A percentile compares a stretch with the other conserved stretches of the same genome.
These are phyloP conservation scores for Gossypium schwendimanii DNA, from an alignment of 441 rosid species.

Conservation along the genomic window DNA sequence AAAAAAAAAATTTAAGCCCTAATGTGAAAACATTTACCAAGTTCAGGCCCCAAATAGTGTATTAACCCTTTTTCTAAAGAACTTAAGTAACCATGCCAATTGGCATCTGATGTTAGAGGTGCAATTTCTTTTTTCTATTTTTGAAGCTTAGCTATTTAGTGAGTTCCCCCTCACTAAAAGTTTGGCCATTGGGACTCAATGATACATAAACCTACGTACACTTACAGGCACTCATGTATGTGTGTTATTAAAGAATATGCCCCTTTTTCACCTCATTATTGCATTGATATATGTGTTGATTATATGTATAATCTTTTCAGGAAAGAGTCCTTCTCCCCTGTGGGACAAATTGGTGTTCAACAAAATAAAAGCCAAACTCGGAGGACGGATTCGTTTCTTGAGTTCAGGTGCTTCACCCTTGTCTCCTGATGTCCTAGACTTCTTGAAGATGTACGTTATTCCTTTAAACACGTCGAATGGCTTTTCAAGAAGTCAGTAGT, in stretches of 20 bases:
- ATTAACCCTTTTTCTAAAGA: background rate
- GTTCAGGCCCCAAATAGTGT: too few species aligned
- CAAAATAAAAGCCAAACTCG: conserved; percentile 84
- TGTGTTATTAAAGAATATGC: background rate
- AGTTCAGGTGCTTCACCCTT: conserved; percentile 95
- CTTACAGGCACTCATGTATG: background rate
- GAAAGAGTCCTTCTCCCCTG: conserved; percentile 91
- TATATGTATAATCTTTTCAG: conserved; percentile 32
- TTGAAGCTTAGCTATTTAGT: background rate
- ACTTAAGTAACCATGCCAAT: background rate
- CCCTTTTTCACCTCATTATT: background rate
- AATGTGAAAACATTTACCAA: too few species aligned
- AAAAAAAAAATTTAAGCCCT: too few species aligned
- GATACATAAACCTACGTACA: too few species aligned
- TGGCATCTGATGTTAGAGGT: background rate
- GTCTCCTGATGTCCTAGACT: conserved; percentile 96
- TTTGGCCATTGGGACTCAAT: background rate
- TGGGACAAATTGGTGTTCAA: conserved; percentile 99
- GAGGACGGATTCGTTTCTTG: conserved; percentile 85
- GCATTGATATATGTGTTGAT: background rate
- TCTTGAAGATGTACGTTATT: conserved; percentile 72
- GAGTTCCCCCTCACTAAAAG: background rate
- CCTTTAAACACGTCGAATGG: conserved; percentile 11
- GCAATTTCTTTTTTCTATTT: background rate
- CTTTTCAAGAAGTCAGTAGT: conserved; percentile 11